A percentile compares a stretch with the other conserved stretches of the same genome.
These are phyloP conservation scores for Pontederia paniculata DNA, from an alignment of 176 grass and related monocot species.

Conservation along the genomic window DNA sequence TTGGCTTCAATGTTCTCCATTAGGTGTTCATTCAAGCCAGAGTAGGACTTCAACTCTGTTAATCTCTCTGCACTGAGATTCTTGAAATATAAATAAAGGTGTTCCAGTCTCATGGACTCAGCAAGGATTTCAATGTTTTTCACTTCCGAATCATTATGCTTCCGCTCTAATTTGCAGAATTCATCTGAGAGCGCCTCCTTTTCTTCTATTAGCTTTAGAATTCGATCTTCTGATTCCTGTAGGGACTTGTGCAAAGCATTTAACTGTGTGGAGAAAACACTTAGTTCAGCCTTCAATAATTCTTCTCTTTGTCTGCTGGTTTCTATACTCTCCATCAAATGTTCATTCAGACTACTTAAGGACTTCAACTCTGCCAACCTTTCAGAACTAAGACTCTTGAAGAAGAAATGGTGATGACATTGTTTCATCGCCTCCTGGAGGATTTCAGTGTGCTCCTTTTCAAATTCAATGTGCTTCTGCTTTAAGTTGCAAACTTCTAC, in stretches of 20 bases:
- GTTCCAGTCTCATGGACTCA: conserved; percentile 55
- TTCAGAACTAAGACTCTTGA: conserved; percentile 37
- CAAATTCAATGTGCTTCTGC: conserved; percentile 34
- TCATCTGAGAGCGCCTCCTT: too few relatives aligned
- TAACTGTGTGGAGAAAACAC: too few relatives aligned
- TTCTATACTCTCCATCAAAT: too few relatives aligned
- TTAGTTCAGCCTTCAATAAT: too few relatives aligned
- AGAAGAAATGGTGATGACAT: conserved; percentile 60
- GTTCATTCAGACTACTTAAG: conserved; percentile 26
- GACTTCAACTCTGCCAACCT: conserved; percentile 11
- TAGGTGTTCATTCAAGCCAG: conserved; percentile 36
- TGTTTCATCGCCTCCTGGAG: conserved; percentile 59
- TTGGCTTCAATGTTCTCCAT: conserved; percentile 34
- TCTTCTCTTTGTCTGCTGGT: too few relatives aligned
- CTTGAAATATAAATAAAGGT: conserved; percentile 57
- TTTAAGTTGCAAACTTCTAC: conserved; percentile 40
- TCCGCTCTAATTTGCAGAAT: too few relatives aligned
- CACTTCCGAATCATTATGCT: too few relatives aligned
- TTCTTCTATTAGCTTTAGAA: too few relatives aligned
- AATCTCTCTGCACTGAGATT: conserved; percentile 65
- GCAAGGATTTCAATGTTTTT: conserved; percentile 24
- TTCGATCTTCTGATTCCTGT: too few relatives aligned
- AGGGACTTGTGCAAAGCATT: too few relatives aligned
- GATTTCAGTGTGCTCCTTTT: conserved; percentile 29
- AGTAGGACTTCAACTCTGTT: conserved; percentile 26